Percentiles rank a stretch among this genome's conserved stretches.
Conservation (phyloP, 345 rosid species). For the Eucalyptus pumila region DNA sequence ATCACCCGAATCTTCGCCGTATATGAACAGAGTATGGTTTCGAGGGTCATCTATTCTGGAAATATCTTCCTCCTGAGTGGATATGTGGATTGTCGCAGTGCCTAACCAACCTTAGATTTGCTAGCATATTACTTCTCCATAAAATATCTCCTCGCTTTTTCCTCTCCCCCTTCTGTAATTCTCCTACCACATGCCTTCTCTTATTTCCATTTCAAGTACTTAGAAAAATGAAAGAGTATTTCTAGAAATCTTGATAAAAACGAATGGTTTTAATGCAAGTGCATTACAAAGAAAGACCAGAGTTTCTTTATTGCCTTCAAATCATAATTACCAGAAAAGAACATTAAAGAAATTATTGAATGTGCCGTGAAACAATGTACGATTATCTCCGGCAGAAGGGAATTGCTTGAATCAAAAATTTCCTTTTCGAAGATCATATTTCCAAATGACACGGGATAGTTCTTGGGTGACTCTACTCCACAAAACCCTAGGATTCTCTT, state of each 20-base stretch:
- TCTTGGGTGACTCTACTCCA: neutral
- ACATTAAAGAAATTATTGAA: neutral
- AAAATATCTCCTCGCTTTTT: neutral
- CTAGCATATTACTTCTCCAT: neutral
- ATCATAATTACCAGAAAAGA: neutral
- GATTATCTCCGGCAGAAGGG: neutral
- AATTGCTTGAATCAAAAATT: neutral
- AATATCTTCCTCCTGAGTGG: neutral
- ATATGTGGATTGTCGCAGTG: neutral
- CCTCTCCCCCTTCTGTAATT: neutral
- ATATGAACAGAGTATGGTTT: neutral
- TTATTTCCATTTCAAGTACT: neutral
- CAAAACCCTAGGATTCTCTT: neutral
- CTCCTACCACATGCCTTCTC: neutral
- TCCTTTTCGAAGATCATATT: neutral
- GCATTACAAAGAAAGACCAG: neutral
- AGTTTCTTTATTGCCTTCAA: neutral
- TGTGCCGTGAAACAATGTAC: neutral
- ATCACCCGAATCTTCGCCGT: neutral
- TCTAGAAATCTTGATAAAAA: neutral
- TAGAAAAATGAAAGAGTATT: neutral
- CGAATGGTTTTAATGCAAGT: neutral
- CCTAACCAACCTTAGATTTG: neutral
- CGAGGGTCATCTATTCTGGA: neutral
- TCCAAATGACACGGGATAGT: neutral